Percentiles rank a stretch among this genome's conserved stretches.
Conservation (phyloP, 202 grass and related monocot species). For the Brachypodium distachyon region DNA sequence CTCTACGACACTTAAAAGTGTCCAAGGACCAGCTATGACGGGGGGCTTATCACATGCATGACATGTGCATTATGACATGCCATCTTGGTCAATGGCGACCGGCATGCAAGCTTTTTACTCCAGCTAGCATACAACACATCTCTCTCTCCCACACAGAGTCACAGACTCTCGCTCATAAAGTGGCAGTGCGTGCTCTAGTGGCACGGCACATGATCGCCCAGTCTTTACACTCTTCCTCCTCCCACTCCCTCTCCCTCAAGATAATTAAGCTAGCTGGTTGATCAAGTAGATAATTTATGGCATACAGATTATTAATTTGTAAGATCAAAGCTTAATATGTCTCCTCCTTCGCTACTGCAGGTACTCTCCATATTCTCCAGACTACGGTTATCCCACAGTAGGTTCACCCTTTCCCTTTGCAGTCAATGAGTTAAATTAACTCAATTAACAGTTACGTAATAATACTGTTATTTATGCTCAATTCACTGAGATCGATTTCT, state of each 20-base stretch:
- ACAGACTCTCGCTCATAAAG: constrained; percentile 12
- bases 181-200: constrained; percentile 26
- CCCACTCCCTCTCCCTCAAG: not conserved
- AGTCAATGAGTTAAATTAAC: not conserved
- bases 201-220: not conserved
- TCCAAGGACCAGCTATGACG: constrained; percentile 1
- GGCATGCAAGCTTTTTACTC: constrained; percentile 19
- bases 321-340: constrained; percentile 1
- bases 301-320: not conserved
- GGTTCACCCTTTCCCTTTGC: constrained; percentile 7
- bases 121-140: constrained; percentile 11
- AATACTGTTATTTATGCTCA: not conserved
- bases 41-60: constrained; percentile 51
- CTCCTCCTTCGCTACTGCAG: constrained; percentile 20
- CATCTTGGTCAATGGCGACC: constrained; percentile 43
- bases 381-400: constrained; percentile 57
- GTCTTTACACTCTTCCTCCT: not conserved
- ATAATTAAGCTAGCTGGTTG: not conserved
- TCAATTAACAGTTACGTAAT: not conserved
- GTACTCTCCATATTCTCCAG: constrained; percentile 64
- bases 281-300: not conserved
- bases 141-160: not conserved
- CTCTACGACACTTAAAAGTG: not conserved
- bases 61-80: constrained; percentile 52
- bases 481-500: not conserved